Percentiles rank a stretch among this genome's conserved stretches.
Evolutionary conservation across 768 basidiomycete genomes (phyloP).

Genomic region (Amanita fuliginea): DNA sequence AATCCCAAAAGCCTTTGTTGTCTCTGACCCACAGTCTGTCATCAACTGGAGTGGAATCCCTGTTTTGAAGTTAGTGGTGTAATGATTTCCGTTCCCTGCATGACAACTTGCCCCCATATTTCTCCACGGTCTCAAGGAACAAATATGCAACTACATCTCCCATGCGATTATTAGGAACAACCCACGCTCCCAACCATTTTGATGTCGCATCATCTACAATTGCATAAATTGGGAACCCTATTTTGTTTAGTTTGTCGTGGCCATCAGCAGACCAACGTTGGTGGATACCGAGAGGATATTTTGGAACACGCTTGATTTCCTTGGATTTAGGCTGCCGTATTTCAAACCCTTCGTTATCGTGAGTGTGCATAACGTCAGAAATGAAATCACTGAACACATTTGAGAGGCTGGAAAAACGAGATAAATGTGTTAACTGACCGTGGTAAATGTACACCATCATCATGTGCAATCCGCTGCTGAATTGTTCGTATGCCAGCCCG

Average conservation of each 20-base stretch:
- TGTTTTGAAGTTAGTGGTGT: too few relatives aligned
- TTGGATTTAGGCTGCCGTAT: background rate
- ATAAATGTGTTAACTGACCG: too few relatives aligned
- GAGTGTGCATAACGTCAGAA: background rate
- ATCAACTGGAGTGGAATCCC: constrained; percentile 11
- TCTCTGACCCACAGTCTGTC: constrained; percentile 12
- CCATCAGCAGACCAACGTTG: constrained; percentile 26
- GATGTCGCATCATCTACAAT: constrained; percentile 21
- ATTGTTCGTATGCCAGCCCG: too few relatives aligned
- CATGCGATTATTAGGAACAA: constrained; percentile 23
- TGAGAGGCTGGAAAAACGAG: too few relatives aligned
- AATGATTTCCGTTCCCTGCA: too few relatives aligned
- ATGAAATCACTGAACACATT: background rate
- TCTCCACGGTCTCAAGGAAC: constrained; percentile 18
- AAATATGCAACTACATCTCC: constrained; percentile 19
- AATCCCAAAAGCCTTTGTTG: constrained; percentile 9
- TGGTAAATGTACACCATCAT: too few relatives aligned
- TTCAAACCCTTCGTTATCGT: background rate
- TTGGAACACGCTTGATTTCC: too few relatives aligned
- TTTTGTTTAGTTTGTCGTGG: constrained; percentile 27
- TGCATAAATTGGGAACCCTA: constrained; percentile 28
- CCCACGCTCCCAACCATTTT: constrained; percentile 21
- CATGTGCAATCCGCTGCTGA: too few relatives aligned
- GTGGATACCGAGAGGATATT: constrained; percentile 19
- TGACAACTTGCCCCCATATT: constrained; percentile 21